Evolutionary conservation across 2,329 filamentous ascomycete genomes (phyloP).

Genomic region (Penicillium sp.): DNA sequence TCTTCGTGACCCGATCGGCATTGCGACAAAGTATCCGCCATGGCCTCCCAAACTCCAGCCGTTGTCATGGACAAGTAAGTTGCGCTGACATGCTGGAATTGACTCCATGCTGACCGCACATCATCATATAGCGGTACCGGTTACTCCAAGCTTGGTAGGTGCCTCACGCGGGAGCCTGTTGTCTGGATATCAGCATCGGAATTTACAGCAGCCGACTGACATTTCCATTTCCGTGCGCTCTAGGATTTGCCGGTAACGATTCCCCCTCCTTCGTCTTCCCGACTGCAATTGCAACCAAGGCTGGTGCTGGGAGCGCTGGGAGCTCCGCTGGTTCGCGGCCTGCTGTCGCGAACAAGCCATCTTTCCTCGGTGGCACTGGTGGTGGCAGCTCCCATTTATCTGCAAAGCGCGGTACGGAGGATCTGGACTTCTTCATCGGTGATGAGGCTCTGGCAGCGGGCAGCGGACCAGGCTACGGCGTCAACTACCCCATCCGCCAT

Average conservation of each 20-base stretch:
- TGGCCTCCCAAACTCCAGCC: constrained; percentile 98
- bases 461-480: constrained; percentile 85
- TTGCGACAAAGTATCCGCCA: constrained; percentile 45
- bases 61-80: constrained; percentile 99
- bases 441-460: constrained; percentile 89
- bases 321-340: constrained; percentile 85
- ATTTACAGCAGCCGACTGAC: constrained; percentile 38
- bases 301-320: constrained; percentile 66
- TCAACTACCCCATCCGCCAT: constrained; percentile 97
- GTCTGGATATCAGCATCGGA: background rate
- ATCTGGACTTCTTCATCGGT: constrained; percentile 98
- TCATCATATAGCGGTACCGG: constrained; percentile 79
- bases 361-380: constrained; percentile 88
- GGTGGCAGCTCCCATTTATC: constrained; percentile 81
- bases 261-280: constrained; percentile 99
- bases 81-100: constrained; percentile 14
- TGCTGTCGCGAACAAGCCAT: constrained; percentile 89
- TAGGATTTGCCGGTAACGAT: constrained; percentile 98
- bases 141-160: constrained; percentile 95
- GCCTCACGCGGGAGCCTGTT: constrained; percentile 13
- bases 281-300: constrained; percentile 96
- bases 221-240: constrained; percentile 8
- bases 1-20: constrained; percentile 15
- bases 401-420: constrained; percentile 92
- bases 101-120: constrained; percentile 27